These are phyloP conservation scores for Gypsophila paniculata DNA, from an alignment of 179 eudicot genomes.

Conservation along the genomic window DNA sequence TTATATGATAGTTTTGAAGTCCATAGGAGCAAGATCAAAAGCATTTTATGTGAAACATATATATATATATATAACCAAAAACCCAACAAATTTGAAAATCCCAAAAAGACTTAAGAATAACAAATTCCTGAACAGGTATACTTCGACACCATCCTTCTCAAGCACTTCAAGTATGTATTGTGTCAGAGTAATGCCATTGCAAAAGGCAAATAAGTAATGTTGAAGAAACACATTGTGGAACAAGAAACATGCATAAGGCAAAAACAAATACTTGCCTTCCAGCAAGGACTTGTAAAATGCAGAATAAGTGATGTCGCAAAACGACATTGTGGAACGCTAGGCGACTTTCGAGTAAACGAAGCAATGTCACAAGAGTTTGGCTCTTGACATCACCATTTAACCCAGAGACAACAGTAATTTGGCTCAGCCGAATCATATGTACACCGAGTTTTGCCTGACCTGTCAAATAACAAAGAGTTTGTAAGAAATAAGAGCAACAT, in stretches of 20 bases:
- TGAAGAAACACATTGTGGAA: neutral
- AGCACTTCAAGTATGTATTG: conserved; percentile 6
- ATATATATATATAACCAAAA: too few relatives aligned
- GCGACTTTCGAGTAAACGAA: conserved; percentile 79
- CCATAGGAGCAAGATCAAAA: too few relatives aligned
- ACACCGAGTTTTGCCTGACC: conserved; percentile 87
- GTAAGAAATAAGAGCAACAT: neutral
- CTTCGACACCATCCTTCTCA: neutral
- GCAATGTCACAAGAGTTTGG: conserved; percentile 75
- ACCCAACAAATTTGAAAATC: too few relatives aligned
- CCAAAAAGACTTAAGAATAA: too few relatives aligned
- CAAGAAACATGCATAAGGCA: neutral
- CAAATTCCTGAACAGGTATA: too few relatives aligned
- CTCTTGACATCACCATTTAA: conserved; percentile 50
- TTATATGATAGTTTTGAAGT: too few relatives aligned
- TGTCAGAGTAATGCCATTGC: conserved; percentile 3
- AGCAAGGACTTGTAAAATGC: conserved; percentile 88
- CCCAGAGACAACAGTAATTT: conserved; percentile 51
- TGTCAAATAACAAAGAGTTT: conserved; percentile 26
- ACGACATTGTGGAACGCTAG: conserved; percentile 67
- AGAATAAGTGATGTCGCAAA: conserved; percentile 86
- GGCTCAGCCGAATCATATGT: conserved; percentile 77
- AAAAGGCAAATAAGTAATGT: neutral
- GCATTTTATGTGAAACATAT: too few relatives aligned
- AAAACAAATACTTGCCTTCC: conserved; percentile 54